Percentiles rank a stretch among this genome's conserved stretches.
Evolutionary conservation across 169 alveolate genomes (phyloP).

Genomic region (Plasmodium chabaudi): DNA sequence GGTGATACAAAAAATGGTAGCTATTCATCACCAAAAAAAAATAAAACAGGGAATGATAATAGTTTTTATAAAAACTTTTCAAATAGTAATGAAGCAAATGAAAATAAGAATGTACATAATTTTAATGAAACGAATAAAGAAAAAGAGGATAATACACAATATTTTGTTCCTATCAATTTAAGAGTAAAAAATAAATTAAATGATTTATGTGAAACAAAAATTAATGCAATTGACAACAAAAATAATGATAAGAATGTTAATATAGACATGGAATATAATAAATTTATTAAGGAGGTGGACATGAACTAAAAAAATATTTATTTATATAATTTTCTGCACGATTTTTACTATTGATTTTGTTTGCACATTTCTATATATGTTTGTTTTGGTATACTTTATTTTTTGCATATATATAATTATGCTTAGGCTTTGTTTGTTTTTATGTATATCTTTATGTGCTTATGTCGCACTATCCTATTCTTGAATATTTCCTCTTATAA

Average conservation of each 20-base stretch:
- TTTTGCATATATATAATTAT: background rate
- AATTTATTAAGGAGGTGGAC: slow-evolving; percentile 65
- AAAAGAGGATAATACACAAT: slow-evolving; percentile 8
- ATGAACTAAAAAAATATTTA: slow-evolving; percentile 14
- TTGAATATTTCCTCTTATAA: too few relatives aligned
- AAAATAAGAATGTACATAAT: background rate
- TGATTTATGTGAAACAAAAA: slow-evolving; percentile 63
- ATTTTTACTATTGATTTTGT: too few relatives aligned
- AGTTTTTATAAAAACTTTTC: slow-evolving; percentile 1
- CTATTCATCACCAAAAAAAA: slow-evolving; percentile 14
- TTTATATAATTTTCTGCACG: background rate
- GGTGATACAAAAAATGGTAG: background rate
- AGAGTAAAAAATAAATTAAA: slow-evolving; percentile 61
- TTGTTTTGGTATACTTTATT: background rate
- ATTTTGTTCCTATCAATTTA: slow-evolving; percentile 69
- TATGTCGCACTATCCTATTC: too few relatives aligned
- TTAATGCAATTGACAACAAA: slow-evolving; percentile 28
- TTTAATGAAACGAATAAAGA: background rate
- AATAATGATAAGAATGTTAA: slow-evolving; percentile 31
- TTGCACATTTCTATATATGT: background rate
- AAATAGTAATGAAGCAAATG: slow-evolving; percentile 2
- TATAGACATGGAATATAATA: slow-evolving; percentile 52
- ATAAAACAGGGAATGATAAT: slow-evolving; percentile 8
- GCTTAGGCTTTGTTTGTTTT: too few relatives aligned
- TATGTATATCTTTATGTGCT: too few relatives aligned